Evolutionary conservation across 129 eudicot species (phyloP), one percentile per base, ranked within the genome.

Genomic region (Lonicera japonica): DNA sequence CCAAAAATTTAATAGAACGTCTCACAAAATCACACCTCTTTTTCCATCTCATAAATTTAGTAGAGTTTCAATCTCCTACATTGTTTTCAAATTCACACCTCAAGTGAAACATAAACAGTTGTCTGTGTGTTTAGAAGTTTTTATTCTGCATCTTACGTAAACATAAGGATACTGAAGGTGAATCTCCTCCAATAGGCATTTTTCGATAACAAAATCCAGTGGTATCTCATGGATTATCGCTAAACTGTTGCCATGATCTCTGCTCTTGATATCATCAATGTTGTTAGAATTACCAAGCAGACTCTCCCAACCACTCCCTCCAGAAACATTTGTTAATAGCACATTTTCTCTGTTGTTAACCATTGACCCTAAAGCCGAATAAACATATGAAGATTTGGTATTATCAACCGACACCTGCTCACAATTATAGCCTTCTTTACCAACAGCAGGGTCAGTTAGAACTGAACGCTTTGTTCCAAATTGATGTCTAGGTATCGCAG

Each of bases 161-260:
- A 48, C 21, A 54, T 21, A 77, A 82, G 99, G 99, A 92, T 92
- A 92, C 99, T 92, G 99, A 55, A 84, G 85, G 54, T 72, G 73
- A 69, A 92, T 85, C 61, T 92, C 96, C 72, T 92, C 95, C 82
- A 82, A 60, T 51, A 92, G 58, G 75, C 96, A 85, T 73, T 79
- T 92, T 73, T 76, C 86, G 36, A 92, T 83, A 62, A 87, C 87
- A 82, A 75, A 85, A 81, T 92, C 99, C 70, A 86, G 75, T 2
- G 96, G 96, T 73, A 85, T 82, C 58, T 85, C 95, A 75, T 71
- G 72, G 39, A 39, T 72, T 57, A 77, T 73, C 20, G 60, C 66
- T 70, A 68, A 71, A 69, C 48, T 62, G 19, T 66, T 74, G 54
- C 60, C 76, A 52, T 61, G 67, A 64, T 78, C 79, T 58, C 65